Conservation (phyloP, 129 eudicot species). For the Arctium minus region DNA sequence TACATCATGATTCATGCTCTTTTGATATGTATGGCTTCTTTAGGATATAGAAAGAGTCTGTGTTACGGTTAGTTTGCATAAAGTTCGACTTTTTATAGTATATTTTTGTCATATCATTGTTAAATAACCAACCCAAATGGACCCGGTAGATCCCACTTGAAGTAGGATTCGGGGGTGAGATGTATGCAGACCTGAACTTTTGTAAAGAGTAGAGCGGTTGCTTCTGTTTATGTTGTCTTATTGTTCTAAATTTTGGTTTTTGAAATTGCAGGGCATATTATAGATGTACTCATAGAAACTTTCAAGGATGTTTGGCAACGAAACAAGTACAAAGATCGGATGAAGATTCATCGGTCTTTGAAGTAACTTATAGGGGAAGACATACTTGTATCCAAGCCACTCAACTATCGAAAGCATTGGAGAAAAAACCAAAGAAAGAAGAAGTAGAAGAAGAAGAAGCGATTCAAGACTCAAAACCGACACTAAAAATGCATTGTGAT, state of each 20-base stretch:
- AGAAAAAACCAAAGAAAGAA: constrained; percentile 21
- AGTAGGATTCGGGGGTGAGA: background rate
- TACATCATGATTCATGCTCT: background rate
- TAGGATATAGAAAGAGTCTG: background rate
- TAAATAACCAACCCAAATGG: background rate
- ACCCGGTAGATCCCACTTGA: background rate
- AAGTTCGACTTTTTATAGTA: background rate
- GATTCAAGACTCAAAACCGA: background rate
- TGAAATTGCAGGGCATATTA: constrained; percentile 53
- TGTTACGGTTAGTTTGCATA: background rate
- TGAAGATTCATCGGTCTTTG: constrained; percentile 51
- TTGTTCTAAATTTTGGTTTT: background rate
- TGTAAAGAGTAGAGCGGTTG: background rate
- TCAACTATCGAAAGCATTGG: constrained; percentile 17
- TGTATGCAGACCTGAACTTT: background rate
- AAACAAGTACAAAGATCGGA: constrained; percentile 67
- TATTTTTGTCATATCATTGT: background rate
- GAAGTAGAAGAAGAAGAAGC: constrained; percentile 9
- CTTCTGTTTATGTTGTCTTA: background rate
- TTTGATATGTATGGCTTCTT: background rate
- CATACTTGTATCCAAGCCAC: constrained; percentile 55
- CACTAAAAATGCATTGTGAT: constrained; percentile 4
- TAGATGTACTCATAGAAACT: constrained; percentile 57
- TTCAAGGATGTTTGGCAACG: constrained; percentile 64
- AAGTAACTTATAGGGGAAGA: constrained; percentile 50